phyloP scores from a whole-genome alignment of 345 rosid species.

The Eucalyptus regnans region DNA sequence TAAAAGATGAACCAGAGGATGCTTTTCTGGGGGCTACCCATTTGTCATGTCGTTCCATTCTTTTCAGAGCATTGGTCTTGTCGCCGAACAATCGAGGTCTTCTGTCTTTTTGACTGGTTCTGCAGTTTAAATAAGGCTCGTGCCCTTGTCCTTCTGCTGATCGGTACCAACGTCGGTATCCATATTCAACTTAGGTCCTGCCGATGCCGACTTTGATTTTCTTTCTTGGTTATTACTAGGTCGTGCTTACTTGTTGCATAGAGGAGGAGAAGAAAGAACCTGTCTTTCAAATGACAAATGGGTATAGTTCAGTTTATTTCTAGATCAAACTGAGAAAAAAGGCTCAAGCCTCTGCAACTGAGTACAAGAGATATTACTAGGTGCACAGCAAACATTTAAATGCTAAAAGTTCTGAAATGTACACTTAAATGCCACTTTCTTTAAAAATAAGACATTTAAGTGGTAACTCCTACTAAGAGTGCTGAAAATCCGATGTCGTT shows the following conservation, averaged over 20 bases:
- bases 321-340: neutral
- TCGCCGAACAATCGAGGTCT: neutral
- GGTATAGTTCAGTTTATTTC: neutral
- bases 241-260: neutral
- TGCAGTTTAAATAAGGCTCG: neutral
- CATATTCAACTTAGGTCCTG: neutral
- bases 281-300: neutral
- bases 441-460: too few relatives aligned
- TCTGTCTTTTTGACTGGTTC: neutral
- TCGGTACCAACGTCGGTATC: neutral
- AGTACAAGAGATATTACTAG: neutral
- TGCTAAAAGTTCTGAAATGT: too few relatives aligned
- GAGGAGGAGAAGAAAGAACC: neutral
- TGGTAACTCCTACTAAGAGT: accelerated
- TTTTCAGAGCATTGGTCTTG: neutral
- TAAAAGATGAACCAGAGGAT: neutral
- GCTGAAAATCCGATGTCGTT: accelerated
- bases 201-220: neutral
- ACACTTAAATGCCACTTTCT: too few relatives aligned
- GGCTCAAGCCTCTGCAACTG: neutral
- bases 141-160: neutral
- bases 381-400: too few relatives aligned
- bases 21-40: neutral
- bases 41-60: neutral
- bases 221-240: neutral